These are phyloP conservation scores for Beauveria australis DNA, from an alignment of 2,329 filamentous ascomycete genomes.

Conservation along the genomic window DNA sequence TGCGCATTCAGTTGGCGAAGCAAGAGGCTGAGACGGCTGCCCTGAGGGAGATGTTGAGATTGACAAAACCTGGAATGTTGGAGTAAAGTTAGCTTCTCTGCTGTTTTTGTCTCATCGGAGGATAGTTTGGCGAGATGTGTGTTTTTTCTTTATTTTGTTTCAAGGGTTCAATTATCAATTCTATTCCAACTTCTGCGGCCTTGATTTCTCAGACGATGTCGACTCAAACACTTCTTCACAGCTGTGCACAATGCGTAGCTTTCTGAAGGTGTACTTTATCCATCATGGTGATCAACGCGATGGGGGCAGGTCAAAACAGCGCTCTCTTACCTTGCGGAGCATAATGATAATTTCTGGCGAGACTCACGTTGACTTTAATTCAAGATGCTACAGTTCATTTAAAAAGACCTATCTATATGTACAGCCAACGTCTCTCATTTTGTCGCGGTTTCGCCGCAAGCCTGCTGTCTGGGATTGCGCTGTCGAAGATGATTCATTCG, in stretches of 20 bases:
- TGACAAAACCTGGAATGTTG: conserved; percentile 4
- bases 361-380: neutral
- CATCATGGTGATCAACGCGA: neutral
- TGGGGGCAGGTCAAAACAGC: neutral
- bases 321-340: neutral
- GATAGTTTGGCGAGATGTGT: conserved; percentile 4
- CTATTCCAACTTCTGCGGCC: neutral
- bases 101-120: neutral
- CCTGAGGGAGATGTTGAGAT: conserved; percentile 31
- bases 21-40: conserved; percentile 52
- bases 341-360: neutral
- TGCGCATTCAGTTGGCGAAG: conserved; percentile 47
- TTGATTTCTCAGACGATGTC: conserved; percentile 5
- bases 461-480: neutral
- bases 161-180: neutral
- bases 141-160: neutral
- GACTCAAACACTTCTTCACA: conserved; percentile 1
- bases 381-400: neutral
- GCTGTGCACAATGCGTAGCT: neutral
- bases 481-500: conserved; percentile 1
- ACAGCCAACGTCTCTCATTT: neutral
- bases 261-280: neutral
- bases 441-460: neutral
- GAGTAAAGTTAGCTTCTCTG: conserved; percentile 2
- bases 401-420: neutral